Evolutionary conservation across 2,329 filamentous ascomycete genomes (phyloP), one percentile per base, ranked within the genome.

Genomic region (Triangularia setosa): DNA sequence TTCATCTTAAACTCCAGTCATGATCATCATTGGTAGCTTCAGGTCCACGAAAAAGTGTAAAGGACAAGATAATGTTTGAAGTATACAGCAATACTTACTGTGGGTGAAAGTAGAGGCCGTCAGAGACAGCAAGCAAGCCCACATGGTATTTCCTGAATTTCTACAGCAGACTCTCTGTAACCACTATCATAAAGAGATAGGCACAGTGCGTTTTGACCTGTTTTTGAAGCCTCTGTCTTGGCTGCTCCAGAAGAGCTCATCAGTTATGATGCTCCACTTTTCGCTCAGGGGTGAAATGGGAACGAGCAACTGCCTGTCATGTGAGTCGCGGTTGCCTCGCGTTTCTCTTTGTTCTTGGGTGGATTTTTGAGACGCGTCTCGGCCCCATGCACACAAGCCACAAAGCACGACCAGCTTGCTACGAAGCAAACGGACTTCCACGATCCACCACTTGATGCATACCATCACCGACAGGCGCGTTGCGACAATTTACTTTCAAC

Each of bases 321-420:
- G 67, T 69, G 67, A 57, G 60, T 54, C 67, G 67, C 35, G 67
- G 65, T 27, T 65, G 67, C 62, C 65, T 69, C 67, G 67, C 67
- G 67, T 68, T 62, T 24, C 21, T 30, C 5, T n/a, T 64, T 62
- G 48, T 33, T 33, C n/a, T 9, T 25, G 30, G 27, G 14, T 54
- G 30, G 35, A 56, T 65, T 64, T 65, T 65, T 24, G 48, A 56
- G 61, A 65, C 65, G 67, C 63, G 65, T 67, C 65, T 64, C 27
- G 16, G 33, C 25, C 11, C 21, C 52, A 55, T 4, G 6, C 24
- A 55, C 48, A 18, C 23, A 55, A 55, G 52, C 52, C 25, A 55
- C 25, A 25, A 11, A 12, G 21, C 24, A 24, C 48, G 12, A 55
- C 52, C 48, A 55, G 52, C 52, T 55, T 25, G 52, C n/a, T n/a